Evolutionary conservation across 495 filamentous ascomycete genomes (phyloP).

Genomic region (Lasiosphaeriaceae sp.): DNA sequence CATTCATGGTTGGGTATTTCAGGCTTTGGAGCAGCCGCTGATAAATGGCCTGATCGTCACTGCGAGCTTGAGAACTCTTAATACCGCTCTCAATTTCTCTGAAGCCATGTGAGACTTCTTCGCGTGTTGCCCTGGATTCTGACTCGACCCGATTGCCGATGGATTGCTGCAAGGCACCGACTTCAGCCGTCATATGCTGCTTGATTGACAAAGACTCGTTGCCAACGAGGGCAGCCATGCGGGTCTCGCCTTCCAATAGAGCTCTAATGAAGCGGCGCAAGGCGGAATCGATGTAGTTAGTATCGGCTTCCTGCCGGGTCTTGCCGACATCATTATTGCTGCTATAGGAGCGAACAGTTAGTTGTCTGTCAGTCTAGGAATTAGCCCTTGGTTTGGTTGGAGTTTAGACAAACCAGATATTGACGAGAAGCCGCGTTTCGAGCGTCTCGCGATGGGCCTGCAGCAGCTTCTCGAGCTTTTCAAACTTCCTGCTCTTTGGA

Average conservation of each 20-base stretch:
- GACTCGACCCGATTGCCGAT: not conserved
- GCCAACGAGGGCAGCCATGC: not conserved
- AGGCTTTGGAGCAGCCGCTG: conserved; percentile 1
- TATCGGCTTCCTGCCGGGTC: not conserved
- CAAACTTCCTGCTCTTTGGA: no score
- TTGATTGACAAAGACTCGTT: not conserved
- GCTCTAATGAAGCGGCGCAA: conserved; percentile 1
- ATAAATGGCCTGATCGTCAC: not conserved
- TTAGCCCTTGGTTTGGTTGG: no score
- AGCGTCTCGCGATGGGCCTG: no score
- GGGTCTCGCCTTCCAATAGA: not conserved
- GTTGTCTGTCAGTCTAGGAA: no score
- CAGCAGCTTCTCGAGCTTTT: no score
- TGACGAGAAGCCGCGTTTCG: no score
- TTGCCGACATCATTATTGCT: conserved; percentile 4
- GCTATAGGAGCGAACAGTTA: not conserved
- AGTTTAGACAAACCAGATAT: no score
- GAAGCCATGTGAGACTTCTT: not conserved
- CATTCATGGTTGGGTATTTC: conserved; percentile 1
- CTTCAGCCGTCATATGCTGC: not conserved
- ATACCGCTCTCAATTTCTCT: not conserved
- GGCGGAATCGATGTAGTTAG: not conserved
- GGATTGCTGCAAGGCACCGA: not conserved
- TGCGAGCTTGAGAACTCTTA: not conserved
- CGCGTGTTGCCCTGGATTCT: not conserved